A percentile compares a stretch with the other conserved stretches of the same genome.
Conservation (phyloP, 148 eudicot species). For the Polygonum maritimum region DNA sequence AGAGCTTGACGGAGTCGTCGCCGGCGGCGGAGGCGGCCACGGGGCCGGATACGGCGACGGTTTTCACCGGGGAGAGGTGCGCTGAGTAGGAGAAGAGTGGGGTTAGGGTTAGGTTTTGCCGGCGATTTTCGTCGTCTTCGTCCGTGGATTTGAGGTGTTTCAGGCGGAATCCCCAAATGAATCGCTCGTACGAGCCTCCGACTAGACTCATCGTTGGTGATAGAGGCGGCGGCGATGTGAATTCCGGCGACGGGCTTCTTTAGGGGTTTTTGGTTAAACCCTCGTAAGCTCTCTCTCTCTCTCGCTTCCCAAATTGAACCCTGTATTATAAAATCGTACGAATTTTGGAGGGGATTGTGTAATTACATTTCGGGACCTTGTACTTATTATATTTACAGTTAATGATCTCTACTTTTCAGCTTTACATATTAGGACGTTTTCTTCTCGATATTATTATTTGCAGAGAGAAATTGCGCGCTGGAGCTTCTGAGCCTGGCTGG, state of each 20-base stretch:
- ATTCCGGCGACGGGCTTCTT: background rate
- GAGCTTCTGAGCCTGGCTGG: background rate
- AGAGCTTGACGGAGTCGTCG: constrained; percentile 78
- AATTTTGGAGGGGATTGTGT: background rate
- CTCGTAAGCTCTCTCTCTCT: background rate
- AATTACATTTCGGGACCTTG: background rate
- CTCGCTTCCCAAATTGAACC: too few relatives aligned
- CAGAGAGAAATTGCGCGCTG: background rate
- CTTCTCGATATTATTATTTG: background rate
- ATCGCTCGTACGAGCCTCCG: constrained; percentile 78
- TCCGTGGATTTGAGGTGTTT: constrained; percentile 35
- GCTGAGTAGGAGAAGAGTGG: constrained; percentile 72
- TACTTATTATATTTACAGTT: background rate
- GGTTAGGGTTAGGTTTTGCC: constrained; percentile 34
- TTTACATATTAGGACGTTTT: background rate
- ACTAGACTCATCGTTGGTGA: constrained; percentile 41
- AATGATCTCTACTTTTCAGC: background rate
- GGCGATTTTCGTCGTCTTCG: background rate
- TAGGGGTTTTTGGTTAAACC: background rate
- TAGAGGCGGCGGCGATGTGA: background rate
- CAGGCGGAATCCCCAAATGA: constrained; percentile 76
- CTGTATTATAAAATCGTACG: background rate
- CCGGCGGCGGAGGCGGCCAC: constrained; percentile 70
- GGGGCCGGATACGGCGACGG: constrained; percentile 57
- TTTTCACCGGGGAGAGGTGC: constrained; percentile 62